Evolutionary conservation across 805 yeast genomes (phyloP).

Genomic region (Starmerella vitae): DNA sequence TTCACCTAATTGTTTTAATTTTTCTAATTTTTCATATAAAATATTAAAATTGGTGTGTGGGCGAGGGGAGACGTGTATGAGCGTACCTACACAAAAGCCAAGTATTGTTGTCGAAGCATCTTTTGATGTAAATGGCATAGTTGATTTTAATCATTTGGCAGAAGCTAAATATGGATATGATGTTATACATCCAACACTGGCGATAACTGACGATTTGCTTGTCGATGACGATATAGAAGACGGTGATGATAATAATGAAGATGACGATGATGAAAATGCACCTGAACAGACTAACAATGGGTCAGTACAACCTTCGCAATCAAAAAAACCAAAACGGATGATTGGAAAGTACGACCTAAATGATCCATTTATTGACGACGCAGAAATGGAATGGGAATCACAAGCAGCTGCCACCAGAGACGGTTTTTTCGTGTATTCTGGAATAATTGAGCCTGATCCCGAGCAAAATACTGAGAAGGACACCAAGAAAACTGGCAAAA

Average conservation of each 20-base stretch:
- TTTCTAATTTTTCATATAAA: too few species aligned
- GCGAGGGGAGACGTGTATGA: too few species aligned
- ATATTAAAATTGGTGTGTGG: too few species aligned
- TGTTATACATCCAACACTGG: conserved; percentile 52
- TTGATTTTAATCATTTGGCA: conserved; percentile 56
- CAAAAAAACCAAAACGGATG: conserved; percentile 25
- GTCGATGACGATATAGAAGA: conserved; percentile 41
- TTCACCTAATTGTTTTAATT: too few species aligned
- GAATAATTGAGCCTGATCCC: conserved; percentile 43
- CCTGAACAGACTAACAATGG: conserved; percentile 6
- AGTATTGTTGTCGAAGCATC: conserved; percentile 17
- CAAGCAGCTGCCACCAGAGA: conserved; percentile 85
- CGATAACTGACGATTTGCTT: conserved; percentile 39
- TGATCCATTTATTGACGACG: conserved; percentile 95
- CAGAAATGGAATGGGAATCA: conserved; percentile 85
- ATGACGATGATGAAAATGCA: conserved; percentile 23
- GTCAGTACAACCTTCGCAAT: conserved; percentile 4
- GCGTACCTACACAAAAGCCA: too few species aligned
- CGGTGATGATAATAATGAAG: conserved; percentile 36
- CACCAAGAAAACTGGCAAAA: conserved; percentile 15
- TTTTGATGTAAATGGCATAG: conserved; percentile 32
- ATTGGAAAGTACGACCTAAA: conserved; percentile 55
- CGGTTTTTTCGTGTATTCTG: conserved; percentile 91
- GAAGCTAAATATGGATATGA: conserved; percentile 80
- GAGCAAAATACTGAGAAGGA: conserved; percentile 15